phyloP scores from a whole-genome alignment of 306 rosid genomes.

The Rosa persica region DNA sequence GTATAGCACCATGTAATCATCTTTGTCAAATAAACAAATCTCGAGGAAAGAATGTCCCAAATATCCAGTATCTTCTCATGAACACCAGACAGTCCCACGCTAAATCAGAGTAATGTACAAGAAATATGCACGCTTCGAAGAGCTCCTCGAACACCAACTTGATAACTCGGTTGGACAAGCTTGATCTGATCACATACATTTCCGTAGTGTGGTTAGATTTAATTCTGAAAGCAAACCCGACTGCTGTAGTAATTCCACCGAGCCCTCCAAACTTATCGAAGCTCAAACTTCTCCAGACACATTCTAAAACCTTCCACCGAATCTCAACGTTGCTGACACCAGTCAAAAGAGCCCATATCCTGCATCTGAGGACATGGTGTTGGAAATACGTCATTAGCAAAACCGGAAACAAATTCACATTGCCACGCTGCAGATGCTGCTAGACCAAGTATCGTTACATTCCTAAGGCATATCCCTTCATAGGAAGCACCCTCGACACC shows the following conservation, averaged over 20 bases:
- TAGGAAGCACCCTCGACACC: constrained; percentile 63
- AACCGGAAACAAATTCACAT: constrained; percentile 76
- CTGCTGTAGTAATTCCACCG: not conserved
- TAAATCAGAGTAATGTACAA: constrained; percentile 13
- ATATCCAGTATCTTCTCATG: not conserved
- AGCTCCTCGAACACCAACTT: constrained; percentile 2
- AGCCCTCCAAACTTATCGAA: not conserved
- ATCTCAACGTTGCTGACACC: constrained; percentile 43
- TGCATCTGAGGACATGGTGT: constrained; percentile 66
- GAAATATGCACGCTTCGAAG: constrained; percentile 2
- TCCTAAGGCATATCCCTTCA: constrained; percentile 73
- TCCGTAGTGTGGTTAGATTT: not conserved
- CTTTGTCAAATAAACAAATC: not conserved
- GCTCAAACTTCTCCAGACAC: not conserved
- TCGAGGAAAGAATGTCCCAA: not conserved
- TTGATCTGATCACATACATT: constrained; percentile 21
- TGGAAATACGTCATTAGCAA: constrained; percentile 65
- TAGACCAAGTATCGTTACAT: constrained; percentile 61
- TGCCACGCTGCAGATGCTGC: constrained; percentile 56
- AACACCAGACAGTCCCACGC: not conserved
- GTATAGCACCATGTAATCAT: constrained; percentile 6
- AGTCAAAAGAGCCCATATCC: constrained; percentile 35
- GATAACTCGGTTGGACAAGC: constrained; percentile 16
- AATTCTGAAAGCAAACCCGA: constrained; percentile 16
- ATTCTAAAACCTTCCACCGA: constrained; percentile 1